Evolutionary conservation across 2,329 filamentous ascomycete genomes (phyloP).

Genomic region (Rasamsonia emersonii): DNA sequence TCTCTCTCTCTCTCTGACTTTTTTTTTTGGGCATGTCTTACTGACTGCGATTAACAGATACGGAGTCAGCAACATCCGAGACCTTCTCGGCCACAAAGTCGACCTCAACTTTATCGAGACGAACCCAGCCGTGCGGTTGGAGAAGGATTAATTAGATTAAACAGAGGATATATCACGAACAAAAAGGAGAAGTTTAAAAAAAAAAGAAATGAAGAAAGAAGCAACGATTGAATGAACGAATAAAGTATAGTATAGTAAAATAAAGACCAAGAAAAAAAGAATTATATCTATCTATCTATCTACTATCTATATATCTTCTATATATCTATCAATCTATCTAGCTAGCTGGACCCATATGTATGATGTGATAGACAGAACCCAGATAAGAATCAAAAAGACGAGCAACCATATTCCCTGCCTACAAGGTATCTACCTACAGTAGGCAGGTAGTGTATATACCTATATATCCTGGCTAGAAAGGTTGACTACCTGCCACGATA

Average conservation of each 20-base stretch:
- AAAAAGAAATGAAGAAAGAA: slow-evolving; percentile 11
- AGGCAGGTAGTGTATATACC: too few relatives aligned
- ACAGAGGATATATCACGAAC: neutral
- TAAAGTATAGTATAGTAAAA: too few relatives aligned
- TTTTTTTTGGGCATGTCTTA: slow-evolving; percentile 7
- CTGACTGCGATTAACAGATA: slow-evolving; percentile 34
- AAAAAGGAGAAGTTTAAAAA: slow-evolving; percentile 13
- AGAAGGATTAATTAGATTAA: slow-evolving; percentile 56
- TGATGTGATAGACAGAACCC: too few relatives aligned
- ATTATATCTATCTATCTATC: slow-evolving; percentile 1
- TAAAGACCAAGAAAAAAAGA: neutral
- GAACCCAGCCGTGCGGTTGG: slow-evolving; percentile 82
- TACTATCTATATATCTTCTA: neutral
- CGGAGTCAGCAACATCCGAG: slow-evolving; percentile 79
- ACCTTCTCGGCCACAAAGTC: slow-evolving; percentile 89
- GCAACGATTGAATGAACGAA: slow-evolving; percentile 1
- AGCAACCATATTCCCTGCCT: too few relatives aligned
- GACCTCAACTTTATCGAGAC: slow-evolving; percentile 86
- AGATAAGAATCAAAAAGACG: too few relatives aligned
- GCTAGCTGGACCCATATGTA: too few relatives aligned
- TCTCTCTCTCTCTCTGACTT: slow-evolving; percentile 1
- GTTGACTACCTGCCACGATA: too few relatives aligned
- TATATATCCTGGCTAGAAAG: too few relatives aligned
- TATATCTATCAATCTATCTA: too few relatives aligned
- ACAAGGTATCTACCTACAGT: too few relatives aligned